Evolutionary conservation across 2,329 filamentous ascomycete genomes (phyloP).

Genomic region (Colletotrichum neosansevieriae): DNA sequence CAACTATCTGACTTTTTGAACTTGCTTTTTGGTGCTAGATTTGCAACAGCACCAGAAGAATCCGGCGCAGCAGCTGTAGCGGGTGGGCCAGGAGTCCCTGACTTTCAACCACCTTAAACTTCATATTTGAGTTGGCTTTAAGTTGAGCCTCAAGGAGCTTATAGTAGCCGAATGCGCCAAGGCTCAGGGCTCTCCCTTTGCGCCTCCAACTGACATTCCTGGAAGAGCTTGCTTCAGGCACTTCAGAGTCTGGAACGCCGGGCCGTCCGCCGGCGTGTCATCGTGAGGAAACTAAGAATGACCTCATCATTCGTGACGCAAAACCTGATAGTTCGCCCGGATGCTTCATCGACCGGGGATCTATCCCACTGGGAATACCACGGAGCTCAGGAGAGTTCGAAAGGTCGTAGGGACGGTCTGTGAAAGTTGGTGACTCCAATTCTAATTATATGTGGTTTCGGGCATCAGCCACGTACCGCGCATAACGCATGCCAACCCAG

Average conservation of each 20-base stretch:
- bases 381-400: conserved; percentile 19
- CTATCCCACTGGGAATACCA: conserved; percentile 1
- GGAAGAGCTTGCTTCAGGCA: conserved; percentile 20
- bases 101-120: neutral
- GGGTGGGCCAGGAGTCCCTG: too few species aligned
- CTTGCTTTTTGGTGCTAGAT: too few species aligned
- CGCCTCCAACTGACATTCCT: neutral
- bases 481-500: neutral
- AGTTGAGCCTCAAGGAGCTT: conserved; percentile 12
- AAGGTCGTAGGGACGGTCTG: neutral
- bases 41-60: too few species aligned
- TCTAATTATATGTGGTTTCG: neutral
- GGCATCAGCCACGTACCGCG: neutral
- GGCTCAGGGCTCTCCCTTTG: neutral
- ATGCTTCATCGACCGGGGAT: neutral
- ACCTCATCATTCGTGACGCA: neutral
- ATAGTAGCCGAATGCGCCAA: neutral
- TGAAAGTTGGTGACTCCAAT: neutral
- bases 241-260: conserved; percentile 6
- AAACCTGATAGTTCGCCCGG: neutral
- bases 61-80: too few species aligned
- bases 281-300: neutral
- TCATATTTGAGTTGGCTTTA: neutral
- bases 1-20: too few species aligned
- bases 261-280: neutral